Evolutionary conservation across 768 basidiomycete species (phyloP), one percentile per base, ranked within the genome.

Genomic region (Mycena haematopus): DNA sequence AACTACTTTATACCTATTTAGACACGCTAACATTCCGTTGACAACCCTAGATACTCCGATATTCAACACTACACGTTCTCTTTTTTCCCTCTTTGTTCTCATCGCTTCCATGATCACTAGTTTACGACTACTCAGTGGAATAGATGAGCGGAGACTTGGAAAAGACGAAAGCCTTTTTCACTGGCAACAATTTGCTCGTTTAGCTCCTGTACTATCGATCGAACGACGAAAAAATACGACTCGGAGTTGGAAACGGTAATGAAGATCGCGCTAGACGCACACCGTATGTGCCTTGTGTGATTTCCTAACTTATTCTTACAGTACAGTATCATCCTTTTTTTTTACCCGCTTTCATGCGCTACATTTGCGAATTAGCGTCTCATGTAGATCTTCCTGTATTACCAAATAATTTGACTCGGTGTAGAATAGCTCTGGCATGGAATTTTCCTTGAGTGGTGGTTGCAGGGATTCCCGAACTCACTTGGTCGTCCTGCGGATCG

Each of bases 1-100:
- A 56, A 47, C 19, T 56, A 56, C 31, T 35, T 47, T 56, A 56
- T 56, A 22, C 31, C 21, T 47, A 56, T 47, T 24, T 61, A 61
- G 52, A 40, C n/a, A 59, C 33, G 35, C 31, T 47, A 53, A 46
- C 29, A 36, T n/a, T 45, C 47, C 24, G 42, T 40, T 40, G 17
- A n/a, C 13, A 58, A 56, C 8, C 10, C 24, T 17, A 56, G 42
- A 45, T 22, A 24, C 21, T 56, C 14, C 46, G 21, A 21, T 56
- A 56, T 40, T 56, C 45, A 24, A 47, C 36, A 36, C 21, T 35
- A 24, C 44, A 47, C 56, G 33, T 56, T 36, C 45, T 56, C 44
- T 56, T 56, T 46, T 56, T 46, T 56, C 56, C 44, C 5, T 56
- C 21, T 36, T 31, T 19, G n/a, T 56, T 25, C 45, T 56, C 44